phyloP scores from a whole-genome alignment of 2,329 filamentous ascomycete species.

The Pseudocercospora fijiensis region DNA sequence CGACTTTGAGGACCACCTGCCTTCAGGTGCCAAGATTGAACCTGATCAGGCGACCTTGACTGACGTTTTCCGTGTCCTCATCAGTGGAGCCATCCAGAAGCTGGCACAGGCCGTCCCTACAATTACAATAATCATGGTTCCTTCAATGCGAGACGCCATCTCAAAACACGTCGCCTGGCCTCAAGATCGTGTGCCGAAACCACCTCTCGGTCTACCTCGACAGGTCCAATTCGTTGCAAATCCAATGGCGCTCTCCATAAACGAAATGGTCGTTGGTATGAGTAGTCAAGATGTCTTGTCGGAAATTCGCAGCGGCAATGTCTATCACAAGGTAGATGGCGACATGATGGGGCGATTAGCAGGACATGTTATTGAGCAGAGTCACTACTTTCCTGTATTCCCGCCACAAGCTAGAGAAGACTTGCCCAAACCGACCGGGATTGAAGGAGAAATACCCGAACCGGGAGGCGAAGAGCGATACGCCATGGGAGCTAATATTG shows the following conservation, averaged over 20 bases:
- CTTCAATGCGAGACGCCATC: constrained; percentile 78
- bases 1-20: constrained; percentile 46
- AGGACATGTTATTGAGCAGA: constrained; percentile 79
- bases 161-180: constrained; percentile 86
- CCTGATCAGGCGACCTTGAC: constrained; percentile 76
- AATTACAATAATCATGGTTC: constrained; percentile 78
- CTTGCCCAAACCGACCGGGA: constrained; percentile 56
- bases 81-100: constrained; percentile 69
- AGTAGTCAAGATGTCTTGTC: constrained; percentile 81
- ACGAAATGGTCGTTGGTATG: constrained; percentile 80
- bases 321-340: constrained; percentile 82
- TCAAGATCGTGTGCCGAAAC: constrained; percentile 66
- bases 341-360: constrained; percentile 70
- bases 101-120: constrained; percentile 70
- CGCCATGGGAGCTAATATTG: constrained; percentile 73
- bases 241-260: constrained; percentile 83
- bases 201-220: constrained; percentile 76
- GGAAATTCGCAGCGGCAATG: constrained; percentile 56
- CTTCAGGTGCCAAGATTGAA: constrained; percentile 40
- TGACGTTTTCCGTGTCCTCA: constrained; percentile 78
- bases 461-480: constrained; percentile 47
- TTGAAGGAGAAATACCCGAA: constrained; percentile 46
- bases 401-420: constrained; percentile 70
- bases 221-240: constrained; percentile 78
- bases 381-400: constrained; percentile 87